Evolutionary conservation across 768 basidiomycete species (phyloP).

Genomic region (Asterophora lycoperdoides): DNA sequence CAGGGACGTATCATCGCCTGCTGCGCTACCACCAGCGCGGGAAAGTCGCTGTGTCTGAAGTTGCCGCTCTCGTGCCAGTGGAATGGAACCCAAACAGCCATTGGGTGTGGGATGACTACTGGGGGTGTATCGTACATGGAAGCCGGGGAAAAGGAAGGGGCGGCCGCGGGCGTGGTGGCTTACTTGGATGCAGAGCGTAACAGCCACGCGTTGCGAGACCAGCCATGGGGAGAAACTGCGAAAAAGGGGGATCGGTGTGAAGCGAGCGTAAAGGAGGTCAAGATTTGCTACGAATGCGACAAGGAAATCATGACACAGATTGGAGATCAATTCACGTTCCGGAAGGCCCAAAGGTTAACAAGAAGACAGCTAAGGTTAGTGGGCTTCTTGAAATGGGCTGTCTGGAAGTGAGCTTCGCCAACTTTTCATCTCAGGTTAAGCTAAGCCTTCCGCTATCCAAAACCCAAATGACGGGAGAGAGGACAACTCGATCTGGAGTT

Average conservation of each 20-base stretch:
- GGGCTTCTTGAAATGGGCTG: too few species aligned
- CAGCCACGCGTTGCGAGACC: slow-evolving; percentile 24
- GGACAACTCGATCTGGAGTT: too few species aligned
- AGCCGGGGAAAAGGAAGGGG: not conserved
- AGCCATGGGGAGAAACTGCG: slow-evolving; percentile 31
- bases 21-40: slow-evolving; percentile 41
- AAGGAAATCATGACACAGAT: slow-evolving; percentile 24
- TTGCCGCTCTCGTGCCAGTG: slow-evolving; percentile 21
- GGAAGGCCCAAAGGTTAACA: slow-evolving; percentile 30
- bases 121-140: slow-evolving; percentile 19
- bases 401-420: too few species aligned
- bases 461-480: not conserved
- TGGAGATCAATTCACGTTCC: slow-evolving; percentile 28
- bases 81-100: slow-evolving; percentile 24
- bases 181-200: slow-evolving; percentile 28
- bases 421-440: not conserved
- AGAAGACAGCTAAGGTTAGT: slow-evolving; percentile 27
- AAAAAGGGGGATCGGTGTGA: slow-evolving; percentile 29
- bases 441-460: not conserved
- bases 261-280: slow-evolving; percentile 20
- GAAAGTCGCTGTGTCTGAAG: slow-evolving; percentile 23
- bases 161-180: slow-evolving; percentile 29
- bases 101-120: slow-evolving; percentile 31
- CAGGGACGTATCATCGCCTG: slow-evolving; percentile 36
- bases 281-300: slow-evolving; percentile 25